Evolutionary conservation across 106 monocot species (phyloP).

Genomic region (Triglochin maritima): DNA sequence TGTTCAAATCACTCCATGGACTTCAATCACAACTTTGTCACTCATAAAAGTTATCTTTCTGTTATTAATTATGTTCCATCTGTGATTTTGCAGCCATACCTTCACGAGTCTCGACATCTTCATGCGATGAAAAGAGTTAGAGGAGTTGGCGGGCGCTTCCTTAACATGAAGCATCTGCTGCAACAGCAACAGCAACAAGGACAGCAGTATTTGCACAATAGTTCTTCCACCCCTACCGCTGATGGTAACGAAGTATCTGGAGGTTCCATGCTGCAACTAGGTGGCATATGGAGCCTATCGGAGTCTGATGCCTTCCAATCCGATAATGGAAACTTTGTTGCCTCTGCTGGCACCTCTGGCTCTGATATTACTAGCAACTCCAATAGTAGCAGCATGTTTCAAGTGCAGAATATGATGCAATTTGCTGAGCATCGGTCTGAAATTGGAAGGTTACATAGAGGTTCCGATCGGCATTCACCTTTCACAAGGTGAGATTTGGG

Average conservation of each 20-base stretch:
- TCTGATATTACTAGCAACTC: conserved; percentile 13
- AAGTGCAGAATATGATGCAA: conserved; percentile 6
- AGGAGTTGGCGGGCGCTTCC: conserved; percentile 35
- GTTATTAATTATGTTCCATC: neutral
- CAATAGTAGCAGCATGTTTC: conserved; percentile 12
- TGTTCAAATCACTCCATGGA: neutral
- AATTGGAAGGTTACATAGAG: conserved; percentile 2
- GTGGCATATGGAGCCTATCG: conserved; percentile 3
- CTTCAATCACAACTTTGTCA: neutral
- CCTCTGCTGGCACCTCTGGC: conserved; percentile 12
- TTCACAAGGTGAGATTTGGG: conserved; percentile 20
- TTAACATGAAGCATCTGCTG: conserved; percentile 15
- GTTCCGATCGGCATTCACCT: conserved; percentile 9
- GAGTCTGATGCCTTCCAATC: conserved; percentile 4
- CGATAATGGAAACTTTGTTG: conserved; percentile 2
- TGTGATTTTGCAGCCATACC: conserved; percentile 23
- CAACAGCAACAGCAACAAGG: conserved; percentile 5
- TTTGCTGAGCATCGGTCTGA: conserved; percentile 11
- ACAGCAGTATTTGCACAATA: neutral
- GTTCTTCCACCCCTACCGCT: neutral
- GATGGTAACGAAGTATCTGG: neutral
- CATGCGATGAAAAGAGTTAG: conserved; percentile 36
- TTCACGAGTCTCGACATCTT: conserved; percentile 30
- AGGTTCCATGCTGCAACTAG: conserved; percentile 12
- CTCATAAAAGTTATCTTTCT: neutral